Evolutionary conservation across 208 protist genomes (phyloP).

Genomic region (Trypanosoma congolense): DNA sequence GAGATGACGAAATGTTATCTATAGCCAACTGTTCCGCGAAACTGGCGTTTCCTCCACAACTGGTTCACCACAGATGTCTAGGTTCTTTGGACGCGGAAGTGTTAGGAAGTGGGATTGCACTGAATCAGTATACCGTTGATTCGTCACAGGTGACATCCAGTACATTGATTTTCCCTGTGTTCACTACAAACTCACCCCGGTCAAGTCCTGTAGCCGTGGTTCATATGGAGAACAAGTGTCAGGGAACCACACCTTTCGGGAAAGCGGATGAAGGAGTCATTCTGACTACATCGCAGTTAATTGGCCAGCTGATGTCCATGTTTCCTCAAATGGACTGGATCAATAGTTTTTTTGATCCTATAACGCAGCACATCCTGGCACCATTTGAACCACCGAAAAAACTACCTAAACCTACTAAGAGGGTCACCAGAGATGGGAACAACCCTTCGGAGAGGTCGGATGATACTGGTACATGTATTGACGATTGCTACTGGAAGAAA

Average conservation of each 20-base stretch:
- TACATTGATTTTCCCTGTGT: slow-evolving; percentile 74
- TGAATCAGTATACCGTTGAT: slow-evolving; percentile 63
- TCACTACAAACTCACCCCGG: slow-evolving; percentile 17
- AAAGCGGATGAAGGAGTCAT: slow-evolving; percentile 54
- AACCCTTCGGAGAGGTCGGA: slow-evolving; percentile 9
- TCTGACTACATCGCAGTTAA: slow-evolving; percentile 51
- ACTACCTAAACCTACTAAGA: slow-evolving; percentile 11
- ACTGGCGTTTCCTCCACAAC: slow-evolving; percentile 69
- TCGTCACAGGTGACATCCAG: slow-evolving; percentile 28
- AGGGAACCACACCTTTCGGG: slow-evolving; percentile 50
- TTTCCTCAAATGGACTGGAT: slow-evolving; percentile 74
- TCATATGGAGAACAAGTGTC: slow-evolving; percentile 65
- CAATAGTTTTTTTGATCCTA: slow-evolving; percentile 75
- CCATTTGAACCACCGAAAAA: slow-evolving; percentile 57
- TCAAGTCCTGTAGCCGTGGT: slow-evolving; percentile 45
- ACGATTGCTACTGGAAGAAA: slow-evolving; percentile 13
- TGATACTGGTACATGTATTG: slow-evolving; percentile 3
- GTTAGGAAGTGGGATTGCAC: slow-evolving; percentile 74
- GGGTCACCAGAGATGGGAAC: background rate
- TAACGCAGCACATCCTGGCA: slow-evolving; percentile 78
- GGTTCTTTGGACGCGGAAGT: slow-evolving; percentile 75
- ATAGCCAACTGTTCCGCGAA: slow-evolving; percentile 72
- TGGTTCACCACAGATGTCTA: slow-evolving; percentile 61
- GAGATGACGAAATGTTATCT: slow-evolving; percentile 74
- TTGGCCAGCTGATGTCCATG: slow-evolving; percentile 70